Percentiles rank a stretch among this genome's conserved stretches.
phyloP scores from a whole-genome alignment of 805 yeast genomes.

The Nakazawaea siamensis region DNA sequence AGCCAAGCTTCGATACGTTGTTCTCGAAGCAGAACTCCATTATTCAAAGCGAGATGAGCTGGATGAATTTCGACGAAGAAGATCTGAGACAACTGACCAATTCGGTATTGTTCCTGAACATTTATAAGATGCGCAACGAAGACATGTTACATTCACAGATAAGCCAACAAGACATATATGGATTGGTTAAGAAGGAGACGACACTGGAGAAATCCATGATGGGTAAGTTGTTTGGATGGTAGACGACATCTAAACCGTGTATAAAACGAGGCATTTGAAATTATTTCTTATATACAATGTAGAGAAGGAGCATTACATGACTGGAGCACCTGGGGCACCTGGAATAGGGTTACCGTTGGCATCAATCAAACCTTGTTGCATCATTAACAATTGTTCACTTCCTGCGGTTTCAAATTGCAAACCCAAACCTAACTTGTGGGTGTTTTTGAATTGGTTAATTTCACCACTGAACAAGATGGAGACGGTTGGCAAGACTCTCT shows the following conservation, averaged over 20 bases:
- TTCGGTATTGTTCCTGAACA: conserved; percentile 5
- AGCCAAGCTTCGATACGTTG: conserved; percentile 28
- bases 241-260: no score
- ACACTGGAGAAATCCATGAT: neutral
- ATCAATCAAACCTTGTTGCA: conserved; percentile 82
- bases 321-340: conserved; percentile 45
- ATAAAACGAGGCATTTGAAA: no score
- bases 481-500: conserved; percentile 86
- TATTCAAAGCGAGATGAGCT: conserved; percentile 36
- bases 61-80: conserved; percentile 42
- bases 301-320: no score
- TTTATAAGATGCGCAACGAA: neutral
- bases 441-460: conserved; percentile 61
- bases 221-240: conserved; percentile 4
- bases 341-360: conserved; percentile 82
- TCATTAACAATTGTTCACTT: conserved; percentile 82
- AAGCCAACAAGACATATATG: neutral
- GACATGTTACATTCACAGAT: neutral
- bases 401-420: conserved; percentile 95
- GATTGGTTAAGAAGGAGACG: neutral
- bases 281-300: neutral
- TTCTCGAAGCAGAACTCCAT: conserved; percentile 16
- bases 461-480: conserved; percentile 85
- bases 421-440: conserved; percentile 86
- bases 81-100: conserved; percentile 5